phyloP scores from a whole-genome alignment of 352 stramenopile genomes.

The Pythium coloratum region DNA sequence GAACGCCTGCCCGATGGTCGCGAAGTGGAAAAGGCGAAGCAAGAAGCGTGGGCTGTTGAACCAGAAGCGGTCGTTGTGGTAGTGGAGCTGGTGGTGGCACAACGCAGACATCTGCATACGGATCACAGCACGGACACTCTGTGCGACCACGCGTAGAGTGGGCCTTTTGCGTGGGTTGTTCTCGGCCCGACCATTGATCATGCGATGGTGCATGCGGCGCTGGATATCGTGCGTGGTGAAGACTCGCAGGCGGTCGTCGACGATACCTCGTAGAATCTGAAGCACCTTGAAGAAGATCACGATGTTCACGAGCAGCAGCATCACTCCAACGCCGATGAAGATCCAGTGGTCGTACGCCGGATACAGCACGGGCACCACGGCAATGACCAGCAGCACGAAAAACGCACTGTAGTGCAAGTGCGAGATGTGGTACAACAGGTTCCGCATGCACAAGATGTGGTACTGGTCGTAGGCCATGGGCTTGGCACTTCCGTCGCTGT shows the following conservation, averaged over 20 bases:
- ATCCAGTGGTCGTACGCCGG: conserved; percentile 71
- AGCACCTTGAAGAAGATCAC: conserved; percentile 87
- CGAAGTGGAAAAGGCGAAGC: conserved; percentile 81
- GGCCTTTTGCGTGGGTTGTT: conserved; percentile 20
- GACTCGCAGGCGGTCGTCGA: conserved; percentile 76
- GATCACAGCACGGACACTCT: conserved; percentile 67
- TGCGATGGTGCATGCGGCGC: conserved; percentile 26
- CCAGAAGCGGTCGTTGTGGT: conserved; percentile 84
- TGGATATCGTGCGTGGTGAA: conserved; percentile 73
- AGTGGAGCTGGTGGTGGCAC: conserved; percentile 79
- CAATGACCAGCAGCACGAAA: conserved; percentile 72
- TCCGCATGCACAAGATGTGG: conserved; percentile 85
- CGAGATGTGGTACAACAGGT: conserved; percentile 81
- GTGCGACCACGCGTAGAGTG: conserved; percentile 55
- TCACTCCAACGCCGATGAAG: conserved; percentile 60
- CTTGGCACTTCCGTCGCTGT: conserved; percentile 29
- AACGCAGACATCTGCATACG: conserved; percentile 89
- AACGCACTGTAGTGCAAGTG: conserved; percentile 79
- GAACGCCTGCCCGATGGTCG: conserved; percentile 84
- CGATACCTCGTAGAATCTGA: conserved; percentile 78
- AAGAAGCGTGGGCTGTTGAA: conserved; percentile 74
- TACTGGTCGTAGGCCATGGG: conserved; percentile 72
- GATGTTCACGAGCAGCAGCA: conserved; percentile 64
- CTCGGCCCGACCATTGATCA: neutral
- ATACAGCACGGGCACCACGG: conserved; percentile 62